Evolutionary conservation across 2,329 filamentous ascomycete species (phyloP).

Genomic region (Anthostomella pinea): DNA sequence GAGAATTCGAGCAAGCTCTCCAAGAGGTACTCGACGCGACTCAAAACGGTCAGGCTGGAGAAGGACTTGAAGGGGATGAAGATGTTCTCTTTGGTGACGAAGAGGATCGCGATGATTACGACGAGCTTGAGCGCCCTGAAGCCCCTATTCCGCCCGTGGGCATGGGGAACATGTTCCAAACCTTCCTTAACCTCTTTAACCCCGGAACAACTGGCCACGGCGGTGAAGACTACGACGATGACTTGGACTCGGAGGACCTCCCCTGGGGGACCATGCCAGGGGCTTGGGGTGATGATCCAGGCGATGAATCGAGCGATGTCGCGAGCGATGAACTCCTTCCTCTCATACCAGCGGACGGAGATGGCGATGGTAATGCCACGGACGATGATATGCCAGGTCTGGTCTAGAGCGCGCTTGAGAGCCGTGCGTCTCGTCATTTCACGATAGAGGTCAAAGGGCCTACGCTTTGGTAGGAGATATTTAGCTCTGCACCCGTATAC

Average conservation of each 20-base stretch:
- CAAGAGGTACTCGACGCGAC: no score
- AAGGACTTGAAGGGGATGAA: no score
- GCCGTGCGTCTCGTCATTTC: no score
- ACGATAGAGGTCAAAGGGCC: no score
- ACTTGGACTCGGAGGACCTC: constrained; percentile 4
- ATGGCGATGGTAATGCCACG: constrained; percentile 2
- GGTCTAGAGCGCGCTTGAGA: no score
- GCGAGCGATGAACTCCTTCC: constrained; percentile 21
- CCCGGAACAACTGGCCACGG: not conserved
- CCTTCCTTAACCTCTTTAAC: constrained; percentile 19
- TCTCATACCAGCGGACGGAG: constrained; percentile 5
- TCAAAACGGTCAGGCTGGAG: no score
- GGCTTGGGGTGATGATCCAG: constrained; percentile 21
- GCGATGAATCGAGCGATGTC: constrained; percentile 8
- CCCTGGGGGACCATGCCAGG: constrained; percentile 29
- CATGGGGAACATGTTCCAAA: constrained; percentile 13
- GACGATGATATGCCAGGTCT: constrained; percentile 20
- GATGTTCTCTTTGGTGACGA: no score
- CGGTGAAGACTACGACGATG: constrained; percentile 4
- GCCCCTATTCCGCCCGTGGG: not conserved
- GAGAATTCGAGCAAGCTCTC: no score
- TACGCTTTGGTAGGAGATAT: not conserved
- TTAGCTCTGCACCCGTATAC: no score
- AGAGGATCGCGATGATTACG: constrained; percentile 12
- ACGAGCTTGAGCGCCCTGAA: constrained; percentile 9